phyloP scores from a whole-genome alignment of 345 rosid genomes.

The Stellera chamaejasme region DNA sequence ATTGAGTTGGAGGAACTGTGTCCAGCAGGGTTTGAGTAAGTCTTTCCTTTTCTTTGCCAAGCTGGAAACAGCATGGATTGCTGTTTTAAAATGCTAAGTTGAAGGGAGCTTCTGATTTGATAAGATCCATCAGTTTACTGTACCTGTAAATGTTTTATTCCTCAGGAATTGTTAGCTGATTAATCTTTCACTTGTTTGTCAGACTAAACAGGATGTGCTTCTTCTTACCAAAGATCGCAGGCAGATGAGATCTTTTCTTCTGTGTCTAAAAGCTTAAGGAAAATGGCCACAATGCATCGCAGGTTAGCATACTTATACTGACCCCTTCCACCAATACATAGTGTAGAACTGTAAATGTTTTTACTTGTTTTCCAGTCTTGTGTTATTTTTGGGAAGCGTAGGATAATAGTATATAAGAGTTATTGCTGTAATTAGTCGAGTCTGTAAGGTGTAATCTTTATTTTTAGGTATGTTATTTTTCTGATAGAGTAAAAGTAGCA shows the following conservation, averaged over 20 bases:
- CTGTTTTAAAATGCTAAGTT: too few relatives aligned
- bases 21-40: too few relatives aligned
- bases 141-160: neutral
- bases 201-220: constrained; percentile 20
- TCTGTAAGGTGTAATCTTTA: too few relatives aligned
- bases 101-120: too few relatives aligned
- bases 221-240: constrained; percentile 20
- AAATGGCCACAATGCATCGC: constrained; percentile 53
- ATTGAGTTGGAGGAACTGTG: too few relatives aligned
- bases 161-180: constrained; percentile 11
- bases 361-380: constrained; percentile 1
- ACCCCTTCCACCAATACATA: constrained; percentile 2
- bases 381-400: neutral
- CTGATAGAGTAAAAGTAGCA: too few relatives aligned
- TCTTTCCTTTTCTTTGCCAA: too few relatives aligned
- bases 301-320: constrained; percentile 31
- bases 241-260: constrained; percentile 15
- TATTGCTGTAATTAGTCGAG: too few relatives aligned
- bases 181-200: constrained; percentile 5
- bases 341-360: constrained; percentile 4
- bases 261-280: constrained; percentile 17
- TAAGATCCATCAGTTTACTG: too few relatives aligned
- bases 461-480: too few relatives aligned
- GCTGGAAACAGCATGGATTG: too few relatives aligned
- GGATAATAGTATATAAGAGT: too few relatives aligned